phyloP scores from a whole-genome alignment of 345 rosid species.

The Bruguiera sexangula region DNA sequence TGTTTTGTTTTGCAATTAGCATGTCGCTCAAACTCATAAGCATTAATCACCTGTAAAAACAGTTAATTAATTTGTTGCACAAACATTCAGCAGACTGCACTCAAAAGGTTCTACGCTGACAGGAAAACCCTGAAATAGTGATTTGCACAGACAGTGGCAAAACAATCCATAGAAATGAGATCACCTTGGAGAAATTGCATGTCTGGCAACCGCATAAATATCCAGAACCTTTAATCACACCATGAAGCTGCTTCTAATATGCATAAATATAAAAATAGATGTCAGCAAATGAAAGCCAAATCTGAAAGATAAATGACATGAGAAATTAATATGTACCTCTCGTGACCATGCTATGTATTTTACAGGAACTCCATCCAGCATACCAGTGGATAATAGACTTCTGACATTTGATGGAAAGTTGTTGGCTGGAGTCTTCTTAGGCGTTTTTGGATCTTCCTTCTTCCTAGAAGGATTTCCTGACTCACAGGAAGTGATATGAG shows the following conservation, averaged over 20 bases:
- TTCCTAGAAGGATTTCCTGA: slow-evolving; percentile 30
- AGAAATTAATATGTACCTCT: slow-evolving; percentile 42
- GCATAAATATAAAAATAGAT: slow-evolving; percentile 16
- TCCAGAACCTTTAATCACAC: slow-evolving; percentile 52
- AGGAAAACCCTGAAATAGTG: no score
- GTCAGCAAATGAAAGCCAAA: slow-evolving; percentile 18
- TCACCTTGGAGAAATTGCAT: slow-evolving; percentile 54
- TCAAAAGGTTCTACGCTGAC: no score
- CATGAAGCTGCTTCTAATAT: slow-evolving; percentile 50
- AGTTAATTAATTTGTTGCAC: not conserved
- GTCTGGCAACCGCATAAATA: slow-evolving; percentile 54
- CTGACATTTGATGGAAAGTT: slow-evolving; percentile 71
- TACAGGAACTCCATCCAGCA: slow-evolving; percentile 63
- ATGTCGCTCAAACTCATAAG: slow-evolving; percentile 59
- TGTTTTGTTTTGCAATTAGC: slow-evolving; percentile 27
- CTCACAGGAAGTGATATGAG: slow-evolving; percentile 14
- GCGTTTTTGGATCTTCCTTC: slow-evolving; percentile 35
- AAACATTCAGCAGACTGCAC: slow-evolving; percentile 5
- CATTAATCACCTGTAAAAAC: slow-evolving; percentile 41
- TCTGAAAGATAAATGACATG: not conserved
- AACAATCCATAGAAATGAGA: slow-evolving; percentile 4
- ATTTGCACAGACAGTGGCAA: no score
- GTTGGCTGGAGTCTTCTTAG: slow-evolving; percentile 40
- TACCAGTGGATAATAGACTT: slow-evolving; percentile 68
- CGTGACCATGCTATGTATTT: slow-evolving; percentile 69